Conservation (phyloP, 2,329 filamentous ascomycete species). For the Rugonectria rugulosa region DNA sequence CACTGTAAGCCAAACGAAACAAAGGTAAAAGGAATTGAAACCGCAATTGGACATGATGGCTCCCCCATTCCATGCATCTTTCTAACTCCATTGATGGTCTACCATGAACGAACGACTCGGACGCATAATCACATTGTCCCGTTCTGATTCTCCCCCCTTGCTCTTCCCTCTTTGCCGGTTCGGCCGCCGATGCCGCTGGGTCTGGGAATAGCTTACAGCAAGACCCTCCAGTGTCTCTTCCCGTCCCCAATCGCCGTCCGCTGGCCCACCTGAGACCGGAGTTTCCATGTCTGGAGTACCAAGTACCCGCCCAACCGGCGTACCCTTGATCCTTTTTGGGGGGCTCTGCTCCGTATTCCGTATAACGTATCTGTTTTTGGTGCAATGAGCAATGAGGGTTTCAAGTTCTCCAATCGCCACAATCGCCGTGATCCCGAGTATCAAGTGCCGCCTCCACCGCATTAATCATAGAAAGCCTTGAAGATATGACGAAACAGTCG, state of each 20-base stretch:
- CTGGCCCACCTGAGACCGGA: neutral
- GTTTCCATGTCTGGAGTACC: no score
- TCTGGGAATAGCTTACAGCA: slow-evolving; percentile 2
- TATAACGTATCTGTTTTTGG: no score
- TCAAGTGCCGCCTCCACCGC: no score
- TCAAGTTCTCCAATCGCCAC: slow-evolving; percentile 10
- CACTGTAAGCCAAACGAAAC: no score
- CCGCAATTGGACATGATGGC: no score
- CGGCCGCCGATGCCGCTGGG: slow-evolving; percentile 16
- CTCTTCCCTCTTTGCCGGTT: neutral
- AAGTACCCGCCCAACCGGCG: no score
- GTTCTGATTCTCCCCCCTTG: neutral
- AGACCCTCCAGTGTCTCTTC: neutral
- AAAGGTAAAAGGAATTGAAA: no score
- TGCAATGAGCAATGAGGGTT: no score
- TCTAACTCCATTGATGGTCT: neutral
- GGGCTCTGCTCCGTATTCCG: no score
- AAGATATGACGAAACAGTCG: no score
- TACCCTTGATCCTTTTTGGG: no score
- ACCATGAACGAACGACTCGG: neutral
- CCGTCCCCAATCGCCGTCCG: neutral
- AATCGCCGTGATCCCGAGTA: neutral
- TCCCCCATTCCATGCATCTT: neutral
- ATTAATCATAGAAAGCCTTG: no score
- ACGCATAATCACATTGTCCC: neutral